Conservation (phyloP, 306 rosid species). For the Trichosanthes cucumerina region DNA sequence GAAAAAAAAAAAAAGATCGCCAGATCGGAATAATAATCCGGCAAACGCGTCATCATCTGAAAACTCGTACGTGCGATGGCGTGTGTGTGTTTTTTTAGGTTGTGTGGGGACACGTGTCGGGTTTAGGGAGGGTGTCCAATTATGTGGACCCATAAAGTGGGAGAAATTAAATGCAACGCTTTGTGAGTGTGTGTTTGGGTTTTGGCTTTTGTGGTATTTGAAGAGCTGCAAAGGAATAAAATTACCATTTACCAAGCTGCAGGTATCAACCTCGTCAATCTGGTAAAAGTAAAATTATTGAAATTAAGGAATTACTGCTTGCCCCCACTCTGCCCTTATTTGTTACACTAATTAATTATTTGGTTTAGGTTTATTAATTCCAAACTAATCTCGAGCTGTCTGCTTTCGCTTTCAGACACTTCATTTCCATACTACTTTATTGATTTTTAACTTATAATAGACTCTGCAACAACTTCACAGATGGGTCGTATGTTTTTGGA, state of each 20-base stretch:
- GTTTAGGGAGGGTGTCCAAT: neutral
- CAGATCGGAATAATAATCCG: neutral
- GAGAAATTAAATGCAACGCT: neutral
- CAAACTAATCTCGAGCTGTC: neutral
- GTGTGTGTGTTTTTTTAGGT: neutral
- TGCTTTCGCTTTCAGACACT: neutral
- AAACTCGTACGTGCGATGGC: neutral
- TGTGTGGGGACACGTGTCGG: neutral
- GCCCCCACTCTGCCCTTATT: neutral
- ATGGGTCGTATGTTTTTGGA: neutral
- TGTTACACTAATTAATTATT: neutral
- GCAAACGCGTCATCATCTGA: neutral
- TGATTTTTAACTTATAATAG: neutral
- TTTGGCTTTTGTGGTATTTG: neutral
- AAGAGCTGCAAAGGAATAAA: neutral
- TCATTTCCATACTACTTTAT: neutral
- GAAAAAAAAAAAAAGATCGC: neutral
- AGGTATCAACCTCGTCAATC: too few species aligned
- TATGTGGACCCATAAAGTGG: neutral
- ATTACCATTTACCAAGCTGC: too few species aligned
- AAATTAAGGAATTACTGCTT: too few species aligned
- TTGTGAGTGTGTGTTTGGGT: too few species aligned
- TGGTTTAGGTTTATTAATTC: neutral
- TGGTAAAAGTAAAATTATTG: neutral
- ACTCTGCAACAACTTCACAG: neutral